A percentile compares a stretch with the other conserved stretches of the same genome.
phyloP scores from a whole-genome alignment of 2,329 filamentous ascomycete genomes.

The Hymenoscyphus fraxineus region DNA sequence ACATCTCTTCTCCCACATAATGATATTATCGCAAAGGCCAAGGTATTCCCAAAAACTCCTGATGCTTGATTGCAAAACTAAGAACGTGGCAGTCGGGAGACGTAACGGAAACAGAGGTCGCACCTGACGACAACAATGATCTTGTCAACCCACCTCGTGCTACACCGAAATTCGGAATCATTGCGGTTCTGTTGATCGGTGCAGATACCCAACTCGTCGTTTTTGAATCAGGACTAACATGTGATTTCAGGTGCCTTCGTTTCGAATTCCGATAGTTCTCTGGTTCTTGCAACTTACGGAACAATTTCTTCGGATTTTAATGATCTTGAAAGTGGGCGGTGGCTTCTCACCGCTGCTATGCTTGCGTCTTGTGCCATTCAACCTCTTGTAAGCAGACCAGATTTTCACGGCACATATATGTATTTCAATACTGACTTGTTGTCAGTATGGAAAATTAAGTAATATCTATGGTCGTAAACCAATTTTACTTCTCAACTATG shows the following conservation, averaged over 20 bases:
- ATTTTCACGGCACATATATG: too few species aligned
- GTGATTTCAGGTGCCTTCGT: conserved; percentile 54
- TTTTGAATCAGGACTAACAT: neutral
- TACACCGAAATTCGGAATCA: conserved; percentile 16
- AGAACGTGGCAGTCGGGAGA: conserved; percentile 44
- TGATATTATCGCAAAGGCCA: neutral
- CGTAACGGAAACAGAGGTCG: conserved; percentile 7
- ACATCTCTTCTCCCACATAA: conserved; percentile 8
- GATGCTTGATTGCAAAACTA: neutral
- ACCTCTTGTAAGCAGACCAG: conserved; percentile 38
- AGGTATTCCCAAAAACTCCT: neutral
- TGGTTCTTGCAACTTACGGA: conserved; percentile 64
- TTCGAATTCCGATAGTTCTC: conserved; percentile 58
- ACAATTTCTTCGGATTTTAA: conserved; percentile 59
- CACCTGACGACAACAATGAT: neutral
- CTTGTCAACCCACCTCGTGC: neutral
- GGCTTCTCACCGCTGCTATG: conserved; percentile 52
- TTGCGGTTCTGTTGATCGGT: conserved; percentile 27
- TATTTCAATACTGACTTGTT: conserved; percentile 36
- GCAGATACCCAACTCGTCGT: neutral
- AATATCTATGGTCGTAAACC: conserved; percentile 55
- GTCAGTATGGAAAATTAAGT: conserved; percentile 46
- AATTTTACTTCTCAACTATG: conserved; percentile 47
- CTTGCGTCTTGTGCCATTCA: conserved; percentile 50
- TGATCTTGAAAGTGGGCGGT: conserved; percentile 52